Conservation (phyloP, 2,329 filamentous ascomycete species). For the Proliferodiscus dingleyae region DNA sequence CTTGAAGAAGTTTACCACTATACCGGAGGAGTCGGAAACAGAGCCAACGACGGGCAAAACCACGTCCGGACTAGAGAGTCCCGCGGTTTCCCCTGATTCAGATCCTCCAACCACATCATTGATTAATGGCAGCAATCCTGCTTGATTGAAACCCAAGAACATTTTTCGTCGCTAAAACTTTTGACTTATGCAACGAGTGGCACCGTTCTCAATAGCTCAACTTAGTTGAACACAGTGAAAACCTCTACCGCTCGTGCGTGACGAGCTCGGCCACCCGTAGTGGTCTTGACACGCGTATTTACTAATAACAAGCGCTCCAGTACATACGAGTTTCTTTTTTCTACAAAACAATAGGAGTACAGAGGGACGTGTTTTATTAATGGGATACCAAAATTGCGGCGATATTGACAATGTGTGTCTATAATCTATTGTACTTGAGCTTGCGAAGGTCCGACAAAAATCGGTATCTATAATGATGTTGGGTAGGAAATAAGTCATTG, state of each 20-base stretch:
- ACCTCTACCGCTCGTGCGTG: no score
- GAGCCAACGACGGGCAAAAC: conserved; percentile 19
- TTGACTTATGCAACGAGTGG: no score
- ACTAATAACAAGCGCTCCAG: no score
- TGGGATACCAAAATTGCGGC: conserved; percentile 1
- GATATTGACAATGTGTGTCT: background rate
- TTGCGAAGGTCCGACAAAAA: background rate
- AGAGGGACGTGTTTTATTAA: background rate
- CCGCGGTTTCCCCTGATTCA: background rate
- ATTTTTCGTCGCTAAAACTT: no score
- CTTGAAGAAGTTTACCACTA: conserved; percentile 77
- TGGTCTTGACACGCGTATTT: no score
- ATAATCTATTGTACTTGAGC: background rate
- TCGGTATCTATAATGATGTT: no score
- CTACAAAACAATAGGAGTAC: background rate
- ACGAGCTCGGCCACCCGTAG: no score
- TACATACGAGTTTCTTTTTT: conserved; percentile 1
- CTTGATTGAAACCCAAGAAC: background rate
- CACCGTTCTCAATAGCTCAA: no score
- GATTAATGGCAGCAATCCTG: conserved; percentile 2
- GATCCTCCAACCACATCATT: background rate
- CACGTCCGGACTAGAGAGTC: conserved; percentile 12
- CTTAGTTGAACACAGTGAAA: no score
- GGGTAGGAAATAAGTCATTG: no score
- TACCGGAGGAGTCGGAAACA: conserved; percentile 57